phyloP scores from a whole-genome alignment of 805 yeast genomes.

The Saccharomyces jurei region DNA sequence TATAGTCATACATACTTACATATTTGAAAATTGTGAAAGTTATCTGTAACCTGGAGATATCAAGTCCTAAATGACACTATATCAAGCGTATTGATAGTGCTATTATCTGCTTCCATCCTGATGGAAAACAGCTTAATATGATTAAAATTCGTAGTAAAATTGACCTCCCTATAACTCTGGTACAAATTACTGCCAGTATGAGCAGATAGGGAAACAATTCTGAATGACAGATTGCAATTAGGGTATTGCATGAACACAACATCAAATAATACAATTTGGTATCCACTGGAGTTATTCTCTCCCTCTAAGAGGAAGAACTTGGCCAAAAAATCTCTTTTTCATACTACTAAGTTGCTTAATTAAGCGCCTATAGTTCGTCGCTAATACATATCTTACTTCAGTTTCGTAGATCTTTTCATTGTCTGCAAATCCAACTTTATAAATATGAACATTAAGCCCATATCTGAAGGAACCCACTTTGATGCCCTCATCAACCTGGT shows the following conservation, averaged over 20 bases:
- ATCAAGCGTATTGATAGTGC: neutral
- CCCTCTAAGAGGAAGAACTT: neutral
- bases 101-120: neutral
- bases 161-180: neutral
- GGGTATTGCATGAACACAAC: neutral
- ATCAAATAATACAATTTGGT: neutral
- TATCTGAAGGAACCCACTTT: neutral
- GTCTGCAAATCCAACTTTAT: neutral
- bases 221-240: neutral
- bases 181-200: neutral
- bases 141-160: neutral
- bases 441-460: too few relatives aligned
- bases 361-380: neutral
- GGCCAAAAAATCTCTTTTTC: neutral
- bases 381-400: neutral
- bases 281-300: neutral
- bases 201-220: neutral
- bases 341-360: slow-evolving; percentile 1
- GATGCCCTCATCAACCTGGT: neutral
- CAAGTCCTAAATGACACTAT: neutral
- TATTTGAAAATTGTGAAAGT: neutral
- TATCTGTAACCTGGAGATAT: neutral
- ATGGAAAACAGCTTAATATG: neutral
- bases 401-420: neutral
- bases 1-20: neutral